A percentile compares a stretch with the other conserved stretches of the same genome.
These are phyloP conservation scores for Aspergillus texensis DNA, from an alignment of 2,329 filamentous ascomycete genomes.

Conservation along the genomic window DNA sequence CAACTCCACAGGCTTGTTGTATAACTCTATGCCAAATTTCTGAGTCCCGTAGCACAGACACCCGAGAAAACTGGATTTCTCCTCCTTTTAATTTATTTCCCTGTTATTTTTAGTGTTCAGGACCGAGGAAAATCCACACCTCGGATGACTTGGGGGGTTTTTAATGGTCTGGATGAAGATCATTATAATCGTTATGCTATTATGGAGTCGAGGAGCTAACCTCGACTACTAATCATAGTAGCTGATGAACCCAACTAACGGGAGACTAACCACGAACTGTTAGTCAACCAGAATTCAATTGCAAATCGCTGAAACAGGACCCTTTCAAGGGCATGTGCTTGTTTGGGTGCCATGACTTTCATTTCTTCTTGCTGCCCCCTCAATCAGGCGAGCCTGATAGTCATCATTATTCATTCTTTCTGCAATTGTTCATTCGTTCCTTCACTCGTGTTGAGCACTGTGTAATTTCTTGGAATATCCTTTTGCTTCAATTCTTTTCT, in stretches of 20 bases:
- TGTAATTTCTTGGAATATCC: background rate
- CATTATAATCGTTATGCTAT: background rate
- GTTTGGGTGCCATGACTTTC: background rate
- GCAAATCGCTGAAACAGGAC: constrained; percentile 5
- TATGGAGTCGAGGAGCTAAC: background rate
- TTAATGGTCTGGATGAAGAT: constrained; percentile 2
- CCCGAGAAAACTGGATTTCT: background rate
- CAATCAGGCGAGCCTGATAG: constrained; percentile 5
- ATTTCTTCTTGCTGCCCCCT: background rate
- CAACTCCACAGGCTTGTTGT: background rate
- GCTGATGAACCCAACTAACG: background rate
- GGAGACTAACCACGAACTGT: constrained; percentile 1
- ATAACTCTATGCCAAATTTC: background rate
- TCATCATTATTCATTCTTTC: background rate
- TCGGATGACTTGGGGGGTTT: background rate
- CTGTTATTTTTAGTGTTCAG: background rate
- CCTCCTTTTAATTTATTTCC: constrained; percentile 1
- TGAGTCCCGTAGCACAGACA: background rate
- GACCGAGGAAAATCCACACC: background rate
- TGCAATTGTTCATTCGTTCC: background rate
- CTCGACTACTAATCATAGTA: constrained; percentile 3
- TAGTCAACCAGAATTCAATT: background rate
- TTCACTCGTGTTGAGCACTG: constrained; percentile 2
- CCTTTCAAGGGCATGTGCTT: background rate
- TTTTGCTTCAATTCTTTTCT: constrained; percentile 7